Percentiles rank a stretch among this genome's conserved stretches.
Evolutionary conservation across 495 filamentous ascomycete species (phyloP).

Genomic region (Letharia columbiana): DNA sequence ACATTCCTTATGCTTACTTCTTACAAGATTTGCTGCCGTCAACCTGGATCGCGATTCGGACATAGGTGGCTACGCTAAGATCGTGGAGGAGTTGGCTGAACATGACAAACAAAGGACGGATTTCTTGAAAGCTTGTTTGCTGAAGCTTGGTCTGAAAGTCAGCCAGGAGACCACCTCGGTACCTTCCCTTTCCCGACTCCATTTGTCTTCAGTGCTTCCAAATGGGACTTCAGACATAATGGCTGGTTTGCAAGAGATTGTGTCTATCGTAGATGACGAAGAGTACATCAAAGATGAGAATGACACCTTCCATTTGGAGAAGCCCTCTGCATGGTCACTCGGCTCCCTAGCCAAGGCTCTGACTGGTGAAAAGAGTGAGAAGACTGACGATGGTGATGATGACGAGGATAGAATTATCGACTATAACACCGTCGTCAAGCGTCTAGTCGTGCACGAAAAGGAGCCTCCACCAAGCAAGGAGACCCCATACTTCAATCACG

Average conservation of each 20-base stretch:
- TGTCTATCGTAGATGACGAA: conserved; percentile 55
- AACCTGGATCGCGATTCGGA: conserved; percentile 61
- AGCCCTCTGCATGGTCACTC: conserved; percentile 55
- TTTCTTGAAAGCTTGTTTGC: conserved; percentile 75
- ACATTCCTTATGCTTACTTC: conserved; percentile 14
- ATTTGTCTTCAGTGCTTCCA: conserved; percentile 65
- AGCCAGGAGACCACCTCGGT: conserved; percentile 58
- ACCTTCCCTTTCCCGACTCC: conserved; percentile 76
- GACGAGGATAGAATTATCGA: conserved; percentile 56
- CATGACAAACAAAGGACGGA: conserved; percentile 62
- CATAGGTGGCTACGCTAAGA: conserved; percentile 54
- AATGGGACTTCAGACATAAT: conserved; percentile 59
- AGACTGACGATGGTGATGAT: conserved; percentile 29
- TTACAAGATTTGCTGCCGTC: conserved; percentile 64
- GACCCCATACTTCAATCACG: conserved; percentile 84
- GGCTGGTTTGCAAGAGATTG: conserved; percentile 55
- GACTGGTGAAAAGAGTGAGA: conserved; percentile 20
- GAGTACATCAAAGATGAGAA: conserved; percentile 77
- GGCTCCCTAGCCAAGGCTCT: conserved; percentile 45
- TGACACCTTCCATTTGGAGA: conserved; percentile 74
- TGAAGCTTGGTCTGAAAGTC: conserved; percentile 74
- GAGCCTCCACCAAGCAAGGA: conserved; percentile 62
- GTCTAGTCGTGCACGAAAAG: conserved; percentile 58
- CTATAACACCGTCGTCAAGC: conserved; percentile 66
- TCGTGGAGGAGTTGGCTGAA: conserved; percentile 59